phyloP scores from a whole-genome alignment of 495 filamentous ascomycete genomes.

The Cryomyces minteri region DNA sequence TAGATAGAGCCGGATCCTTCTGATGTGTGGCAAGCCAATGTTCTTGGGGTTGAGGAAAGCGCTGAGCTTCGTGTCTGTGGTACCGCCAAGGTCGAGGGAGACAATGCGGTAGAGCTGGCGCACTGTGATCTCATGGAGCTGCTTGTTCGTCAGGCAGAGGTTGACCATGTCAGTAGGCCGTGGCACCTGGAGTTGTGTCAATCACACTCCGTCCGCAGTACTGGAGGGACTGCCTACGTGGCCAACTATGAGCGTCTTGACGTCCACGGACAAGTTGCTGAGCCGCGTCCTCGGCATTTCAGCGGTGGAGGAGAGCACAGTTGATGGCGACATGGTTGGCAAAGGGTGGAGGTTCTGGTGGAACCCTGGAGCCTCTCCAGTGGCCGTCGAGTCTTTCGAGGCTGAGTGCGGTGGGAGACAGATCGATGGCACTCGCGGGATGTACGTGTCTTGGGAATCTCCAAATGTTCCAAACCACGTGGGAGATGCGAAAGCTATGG shows the following conservation, averaged over 20 bases:
- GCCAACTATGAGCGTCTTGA: conserved; percentile 19
- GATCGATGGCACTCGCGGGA: too few relatives aligned
- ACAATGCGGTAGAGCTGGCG: conserved; percentile 20
- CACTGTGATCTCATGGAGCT: conserved; percentile 20
- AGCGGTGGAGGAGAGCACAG: too few relatives aligned
- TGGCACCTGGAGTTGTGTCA: conserved; percentile 11
- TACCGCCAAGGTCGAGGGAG: conserved; percentile 18
- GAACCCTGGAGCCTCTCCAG: too few relatives aligned
- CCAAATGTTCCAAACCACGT: too few relatives aligned
- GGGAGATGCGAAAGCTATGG: too few relatives aligned
- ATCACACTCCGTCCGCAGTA: neutral
- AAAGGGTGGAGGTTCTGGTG: too few relatives aligned
- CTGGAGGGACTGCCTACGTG: conserved; percentile 10
- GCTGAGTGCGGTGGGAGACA: too few relatives aligned
- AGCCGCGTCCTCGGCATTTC: neutral
- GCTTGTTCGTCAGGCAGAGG: conserved; percentile 21
- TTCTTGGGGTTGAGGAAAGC: conserved; percentile 20
- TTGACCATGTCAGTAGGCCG: conserved; percentile 20
- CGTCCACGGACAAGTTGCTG: conserved; percentile 15
- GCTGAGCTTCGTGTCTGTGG: conserved; percentile 14
- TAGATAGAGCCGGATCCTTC: conserved; percentile 18
- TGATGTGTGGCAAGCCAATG: conserved; percentile 18
- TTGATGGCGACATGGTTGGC: too few relatives aligned
- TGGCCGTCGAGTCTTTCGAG: too few relatives aligned
- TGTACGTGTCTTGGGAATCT: too few relatives aligned